phyloP scores from a whole-genome alignment of 2,329 filamentous ascomycete genomes.

The Scolecobasidium constrictum region DNA sequence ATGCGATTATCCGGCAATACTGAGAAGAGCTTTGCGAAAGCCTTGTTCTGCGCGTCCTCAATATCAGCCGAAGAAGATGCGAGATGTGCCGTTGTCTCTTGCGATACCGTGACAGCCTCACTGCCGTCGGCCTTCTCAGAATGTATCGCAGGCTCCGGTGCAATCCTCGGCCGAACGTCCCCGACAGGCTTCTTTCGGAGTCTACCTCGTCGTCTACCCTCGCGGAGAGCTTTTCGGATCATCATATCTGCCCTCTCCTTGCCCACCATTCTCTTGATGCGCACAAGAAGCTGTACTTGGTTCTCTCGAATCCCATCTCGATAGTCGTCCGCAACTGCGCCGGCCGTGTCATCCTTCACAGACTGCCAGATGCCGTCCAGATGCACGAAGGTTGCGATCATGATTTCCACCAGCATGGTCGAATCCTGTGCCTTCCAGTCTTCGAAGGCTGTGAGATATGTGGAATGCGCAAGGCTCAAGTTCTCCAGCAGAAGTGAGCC shows the following conservation, averaged over 20 bases:
- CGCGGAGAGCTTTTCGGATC: conserved; percentile 63
- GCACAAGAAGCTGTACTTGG: conserved; percentile 66
- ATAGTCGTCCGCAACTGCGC: conserved; percentile 65
- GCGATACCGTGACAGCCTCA: conserved; percentile 33
- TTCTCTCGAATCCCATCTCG: conserved; percentile 71
- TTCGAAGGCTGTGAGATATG: conserved; percentile 69
- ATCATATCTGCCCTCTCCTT: conserved; percentile 58
- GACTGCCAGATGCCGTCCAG: conserved; percentile 76
- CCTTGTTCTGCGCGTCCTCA: conserved; percentile 26
- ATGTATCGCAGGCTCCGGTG: conserved; percentile 31
- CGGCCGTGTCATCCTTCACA: conserved; percentile 66
- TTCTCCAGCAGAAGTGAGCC: conserved; percentile 51
- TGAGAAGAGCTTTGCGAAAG: conserved; percentile 44
- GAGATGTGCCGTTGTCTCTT: conserved; percentile 45
- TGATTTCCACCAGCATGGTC: conserved; percentile 65
- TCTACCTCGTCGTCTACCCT: conserved; percentile 52
- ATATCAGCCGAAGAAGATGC: conserved; percentile 12
- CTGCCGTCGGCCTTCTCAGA: conserved; percentile 28
- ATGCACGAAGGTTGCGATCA: conserved; percentile 79
- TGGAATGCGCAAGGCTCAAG: conserved; percentile 58
- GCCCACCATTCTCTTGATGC: conserved; percentile 69
- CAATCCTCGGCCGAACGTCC: conserved; percentile 60
- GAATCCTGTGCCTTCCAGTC: conserved; percentile 77
- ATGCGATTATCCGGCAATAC: conserved; percentile 62
- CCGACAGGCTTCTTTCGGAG: conserved; percentile 51